These are phyloP conservation scores for Quillaja saponaria DNA, from an alignment of 306 rosid species.

Conservation along the genomic window DNA sequence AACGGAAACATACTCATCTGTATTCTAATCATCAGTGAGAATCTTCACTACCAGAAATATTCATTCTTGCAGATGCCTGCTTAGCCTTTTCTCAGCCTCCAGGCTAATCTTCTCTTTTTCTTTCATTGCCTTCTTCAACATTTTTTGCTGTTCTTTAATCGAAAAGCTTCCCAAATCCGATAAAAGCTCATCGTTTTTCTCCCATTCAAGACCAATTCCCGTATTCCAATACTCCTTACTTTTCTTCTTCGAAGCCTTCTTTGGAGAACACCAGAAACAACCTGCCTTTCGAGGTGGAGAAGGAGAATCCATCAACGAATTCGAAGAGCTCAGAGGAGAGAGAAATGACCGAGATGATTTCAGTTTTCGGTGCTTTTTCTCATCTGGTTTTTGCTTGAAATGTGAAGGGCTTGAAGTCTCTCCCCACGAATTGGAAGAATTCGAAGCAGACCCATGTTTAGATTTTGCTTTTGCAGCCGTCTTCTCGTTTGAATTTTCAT, in stretches of 20 bases:
- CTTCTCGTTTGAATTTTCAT: background rate
- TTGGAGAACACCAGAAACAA: constrained; percentile 81
- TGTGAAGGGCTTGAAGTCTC: constrained; percentile 42
- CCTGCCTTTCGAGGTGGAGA: constrained; percentile 66
- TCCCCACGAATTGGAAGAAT: constrained; percentile 41
- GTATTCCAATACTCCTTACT: constrained; percentile 42
- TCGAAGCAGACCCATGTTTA: constrained; percentile 34
- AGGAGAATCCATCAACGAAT: constrained; percentile 41
- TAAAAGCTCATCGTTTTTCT: constrained; percentile 46
- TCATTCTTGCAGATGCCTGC: constrained; percentile 61
- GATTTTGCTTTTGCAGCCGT: constrained; percentile 27
- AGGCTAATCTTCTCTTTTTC: constrained; percentile 69
- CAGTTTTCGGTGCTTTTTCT: background rate
- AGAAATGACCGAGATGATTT: constrained; percentile 20
- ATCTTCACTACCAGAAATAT: constrained; percentile 51
- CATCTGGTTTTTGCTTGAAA: constrained; percentile 25
- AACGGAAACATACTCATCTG: constrained; percentile 7
- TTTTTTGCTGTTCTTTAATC: constrained; percentile 54
- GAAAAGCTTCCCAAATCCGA: constrained; percentile 64
- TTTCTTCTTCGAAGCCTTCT: constrained; percentile 54
- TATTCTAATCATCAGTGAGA: constrained; percentile 51
- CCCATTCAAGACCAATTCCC: constrained; percentile 35
- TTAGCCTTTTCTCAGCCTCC: constrained; percentile 86
- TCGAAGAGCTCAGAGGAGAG: constrained; percentile 35
- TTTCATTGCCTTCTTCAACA: constrained; percentile 67